Conservation (phyloP, 208 protist genomes). For the Trypanosoma melophagium region DNA sequence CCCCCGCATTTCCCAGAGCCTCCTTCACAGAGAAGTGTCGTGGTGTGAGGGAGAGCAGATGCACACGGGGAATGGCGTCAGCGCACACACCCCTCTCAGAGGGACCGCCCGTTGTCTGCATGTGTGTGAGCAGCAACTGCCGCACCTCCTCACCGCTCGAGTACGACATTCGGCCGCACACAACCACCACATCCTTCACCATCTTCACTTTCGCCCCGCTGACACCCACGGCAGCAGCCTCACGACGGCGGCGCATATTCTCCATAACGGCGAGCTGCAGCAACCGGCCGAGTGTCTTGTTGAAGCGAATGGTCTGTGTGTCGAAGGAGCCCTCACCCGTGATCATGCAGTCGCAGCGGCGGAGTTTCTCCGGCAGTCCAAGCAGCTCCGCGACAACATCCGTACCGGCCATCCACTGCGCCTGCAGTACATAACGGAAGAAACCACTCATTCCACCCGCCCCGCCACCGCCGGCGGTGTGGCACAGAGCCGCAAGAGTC, state of each 20-base stretch:
- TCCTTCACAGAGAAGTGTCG: conserved; percentile 9
- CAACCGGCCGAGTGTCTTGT: conserved; percentile 73
- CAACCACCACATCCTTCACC: conserved; percentile 5
- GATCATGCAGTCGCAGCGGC: conserved; percentile 41
- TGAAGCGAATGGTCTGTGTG: conserved; percentile 52
- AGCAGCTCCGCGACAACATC: conserved; percentile 61
- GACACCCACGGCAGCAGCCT: too few relatives aligned
- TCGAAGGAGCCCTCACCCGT: conserved; percentile 84
- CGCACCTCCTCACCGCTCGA: not conserved
- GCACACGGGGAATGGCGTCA: conserved; percentile 7
- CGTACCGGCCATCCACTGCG: conserved; percentile 48
- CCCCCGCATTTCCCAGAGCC: conserved; percentile 5
- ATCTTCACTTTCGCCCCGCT: not conserved
- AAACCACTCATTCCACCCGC: conserved; percentile 84
- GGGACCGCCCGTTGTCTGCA: not conserved
- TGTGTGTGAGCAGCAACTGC: conserved; percentile 5
- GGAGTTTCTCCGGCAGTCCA: conserved; percentile 22
- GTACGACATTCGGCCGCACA: conserved; percentile 15
- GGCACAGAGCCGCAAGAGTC: conserved; percentile 27
- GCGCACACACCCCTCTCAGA: not conserved
- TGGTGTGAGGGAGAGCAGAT: conserved; percentile 19
- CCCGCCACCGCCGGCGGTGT: conserved; percentile 54
- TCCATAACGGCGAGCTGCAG: conserved; percentile 69
- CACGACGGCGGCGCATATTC: conserved; percentile 38
- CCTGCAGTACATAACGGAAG: conserved; percentile 56